Evolutionary conservation across 805 yeast genomes (phyloP).

Genomic region (Pachysolen tannophilus): DNA sequence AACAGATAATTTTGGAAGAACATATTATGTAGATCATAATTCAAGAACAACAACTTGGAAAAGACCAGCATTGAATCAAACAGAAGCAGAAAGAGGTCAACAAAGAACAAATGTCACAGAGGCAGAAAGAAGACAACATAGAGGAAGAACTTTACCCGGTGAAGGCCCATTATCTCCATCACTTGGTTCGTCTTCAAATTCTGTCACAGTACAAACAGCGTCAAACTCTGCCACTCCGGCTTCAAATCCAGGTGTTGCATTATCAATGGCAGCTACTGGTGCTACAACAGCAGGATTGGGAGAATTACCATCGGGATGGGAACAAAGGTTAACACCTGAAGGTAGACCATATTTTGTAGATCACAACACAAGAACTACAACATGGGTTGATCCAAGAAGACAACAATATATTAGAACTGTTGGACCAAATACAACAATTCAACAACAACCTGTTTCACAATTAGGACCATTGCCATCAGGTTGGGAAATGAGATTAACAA

Average conservation of each 20-base stretch:
- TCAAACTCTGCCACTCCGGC: slow-evolving; percentile 31
- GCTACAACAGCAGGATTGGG: slow-evolving; percentile 95
- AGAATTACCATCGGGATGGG: slow-evolving; percentile 98
- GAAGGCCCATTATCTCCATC: slow-evolving; percentile 24
- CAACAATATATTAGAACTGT: slow-evolving; percentile 96
- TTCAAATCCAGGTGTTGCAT: slow-evolving; percentile 30
- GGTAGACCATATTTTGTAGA: slow-evolving; percentile 98
- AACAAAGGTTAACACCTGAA: slow-evolving; percentile 94
- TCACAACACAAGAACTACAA: slow-evolving; percentile 98
- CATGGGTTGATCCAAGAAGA: slow-evolving; percentile 99
- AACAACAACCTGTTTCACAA: slow-evolving; percentile 96
- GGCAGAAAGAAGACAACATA: slow-evolving; percentile 84
- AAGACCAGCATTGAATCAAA: slow-evolving; percentile 79
- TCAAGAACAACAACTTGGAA: slow-evolving; percentile 99
- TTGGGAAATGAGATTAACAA: slow-evolving; percentile 99
- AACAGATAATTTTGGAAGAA: slow-evolving; percentile 94
- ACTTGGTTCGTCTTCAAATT: slow-evolving; percentile 32
- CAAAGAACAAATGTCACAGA: slow-evolving; percentile 68
- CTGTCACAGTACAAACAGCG: slow-evolving; percentile 12
- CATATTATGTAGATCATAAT: slow-evolving; percentile 96
- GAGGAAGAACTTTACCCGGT: slow-evolving; percentile 84
- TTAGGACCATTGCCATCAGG: slow-evolving; percentile 97
- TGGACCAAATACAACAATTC: slow-evolving; percentile 86
- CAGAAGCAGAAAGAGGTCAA: slow-evolving; percentile 57
- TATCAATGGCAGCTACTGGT: slow-evolving; percentile 62